Conservation (phyloP, 345 rosid genomes). For the Raphanus sativus region DNA sequence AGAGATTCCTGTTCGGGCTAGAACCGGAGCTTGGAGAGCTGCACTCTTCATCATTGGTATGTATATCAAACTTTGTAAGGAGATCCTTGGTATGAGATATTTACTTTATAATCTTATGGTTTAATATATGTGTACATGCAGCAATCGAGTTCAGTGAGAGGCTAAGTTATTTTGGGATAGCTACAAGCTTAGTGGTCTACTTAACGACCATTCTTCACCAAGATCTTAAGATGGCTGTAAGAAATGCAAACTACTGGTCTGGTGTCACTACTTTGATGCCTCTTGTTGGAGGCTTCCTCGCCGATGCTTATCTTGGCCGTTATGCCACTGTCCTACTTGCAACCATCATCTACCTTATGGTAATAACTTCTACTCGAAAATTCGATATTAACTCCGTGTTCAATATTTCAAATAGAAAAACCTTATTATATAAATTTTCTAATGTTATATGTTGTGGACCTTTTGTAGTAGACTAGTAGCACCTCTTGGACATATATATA, state of each 20-base stretch:
- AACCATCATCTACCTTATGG: conserved; percentile 62
- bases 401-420: neutral
- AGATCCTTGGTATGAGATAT: neutral
- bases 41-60: conserved; percentile 71
- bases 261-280: conserved; percentile 97
- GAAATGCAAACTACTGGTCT: conserved; percentile 81
- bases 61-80: neutral
- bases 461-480: neutral
- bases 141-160: conserved; percentile 95
- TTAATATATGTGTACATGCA: conserved; percentile 33
- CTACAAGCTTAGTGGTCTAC: conserved; percentile 82
- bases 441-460: neutral
- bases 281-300: conserved; percentile 82
- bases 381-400: neutral
- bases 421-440: neutral
- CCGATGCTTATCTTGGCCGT: conserved; percentile 87
- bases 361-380: conserved; percentile 21
- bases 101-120: neutral
- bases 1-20: conserved; percentile 51
- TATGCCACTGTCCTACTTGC: conserved; percentile 66
- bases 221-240: conserved; percentile 82
- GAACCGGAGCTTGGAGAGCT: conserved; percentile 86
- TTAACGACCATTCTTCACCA: conserved; percentile 77
- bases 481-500: neutral
- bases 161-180: conserved; percentile 83